Evolutionary conservation across 1,139 yeast genomes (phyloP).

Genomic region (Sugiyamaella grinbergsii): DNA sequence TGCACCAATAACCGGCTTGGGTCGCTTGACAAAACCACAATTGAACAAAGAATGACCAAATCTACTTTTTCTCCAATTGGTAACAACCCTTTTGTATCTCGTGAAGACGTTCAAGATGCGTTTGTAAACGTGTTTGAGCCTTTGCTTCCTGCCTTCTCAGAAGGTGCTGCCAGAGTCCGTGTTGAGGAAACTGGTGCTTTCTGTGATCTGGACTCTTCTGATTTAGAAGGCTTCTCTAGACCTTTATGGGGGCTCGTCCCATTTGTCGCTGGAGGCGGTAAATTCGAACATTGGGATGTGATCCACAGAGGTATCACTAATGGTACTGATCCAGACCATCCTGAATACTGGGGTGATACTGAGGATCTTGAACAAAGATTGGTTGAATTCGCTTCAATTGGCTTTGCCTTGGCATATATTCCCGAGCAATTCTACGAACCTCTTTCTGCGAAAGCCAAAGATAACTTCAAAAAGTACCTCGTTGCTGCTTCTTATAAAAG

Average conservation of each 20-base stretch:
- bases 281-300: constrained; percentile 35
- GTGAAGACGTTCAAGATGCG: constrained; percentile 30
- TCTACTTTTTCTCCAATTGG: constrained; percentile 23
- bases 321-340: constrained; percentile 39
- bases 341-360: constrained; percentile 41
- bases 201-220: constrained; percentile 34
- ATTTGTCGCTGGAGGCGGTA: constrained; percentile 37
- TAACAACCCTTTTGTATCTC: constrained; percentile 25
- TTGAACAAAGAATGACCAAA: constrained; percentile 10
- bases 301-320: constrained; percentile 36
- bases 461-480: constrained; percentile 32
- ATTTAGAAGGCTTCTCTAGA: constrained; percentile 40
- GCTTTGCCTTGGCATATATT: constrained; percentile 36
- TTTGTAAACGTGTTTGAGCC: constrained; percentile 28
- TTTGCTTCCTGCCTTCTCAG: constrained; percentile 28
- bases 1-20: background rate
- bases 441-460: constrained; percentile 31
- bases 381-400: constrained; percentile 43
- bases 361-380: constrained; percentile 36
- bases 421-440: constrained; percentile 41
- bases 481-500: constrained; percentile 30
- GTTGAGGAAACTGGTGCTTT: constrained; percentile 33
- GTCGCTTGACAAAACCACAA: background rate
- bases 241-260: constrained; percentile 43
- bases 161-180: constrained; percentile 28